These are phyloP conservation scores for Podila minutissima DNA, from an alignment of 192 early-diverging fungal species.

Conservation along the genomic window DNA sequence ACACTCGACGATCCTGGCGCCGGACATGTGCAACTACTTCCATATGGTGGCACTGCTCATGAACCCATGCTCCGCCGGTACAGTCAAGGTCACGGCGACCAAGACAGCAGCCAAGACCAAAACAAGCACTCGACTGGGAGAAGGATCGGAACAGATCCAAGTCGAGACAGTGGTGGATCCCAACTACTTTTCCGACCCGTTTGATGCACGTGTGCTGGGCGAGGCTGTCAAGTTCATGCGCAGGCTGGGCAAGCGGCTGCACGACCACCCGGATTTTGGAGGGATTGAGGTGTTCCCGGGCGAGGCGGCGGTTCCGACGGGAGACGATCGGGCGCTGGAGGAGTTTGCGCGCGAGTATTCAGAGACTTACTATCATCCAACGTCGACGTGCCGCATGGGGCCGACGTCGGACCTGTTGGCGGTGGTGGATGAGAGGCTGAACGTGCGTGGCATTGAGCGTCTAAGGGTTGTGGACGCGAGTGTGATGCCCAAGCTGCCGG, in stretches of 20 bases:
- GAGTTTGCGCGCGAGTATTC: conserved; percentile 11
- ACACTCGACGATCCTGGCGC: background rate
- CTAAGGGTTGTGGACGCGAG: conserved; percentile 46
- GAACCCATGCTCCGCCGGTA: conserved; percentile 33
- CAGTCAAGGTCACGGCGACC: conserved; percentile 26
- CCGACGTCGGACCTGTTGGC: conserved; percentile 29
- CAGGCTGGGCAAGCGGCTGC: conserved; percentile 12
- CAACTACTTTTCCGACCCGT: conserved; percentile 32
- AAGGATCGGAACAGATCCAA: background rate
- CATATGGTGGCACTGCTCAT: conserved; percentile 18
- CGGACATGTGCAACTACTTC: conserved; percentile 20
- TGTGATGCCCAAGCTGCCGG: conserved; percentile 38
- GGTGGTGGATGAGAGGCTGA: conserved; percentile 32
- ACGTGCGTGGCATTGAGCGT: conserved; percentile 39
- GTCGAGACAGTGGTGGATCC: conserved; percentile 36
- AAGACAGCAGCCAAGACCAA: conserved; percentile 5
- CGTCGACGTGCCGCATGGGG: conserved; percentile 42
- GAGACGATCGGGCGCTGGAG: conserved; percentile 27
- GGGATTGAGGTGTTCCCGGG: conserved; percentile 31
- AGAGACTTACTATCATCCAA: conserved; percentile 32
- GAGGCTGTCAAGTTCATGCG: conserved; percentile 28
- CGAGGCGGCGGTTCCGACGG: conserved; percentile 4
- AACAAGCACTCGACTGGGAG: background rate
- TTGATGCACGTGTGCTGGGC: conserved; percentile 35
- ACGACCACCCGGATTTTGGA: conserved; percentile 15